phyloP scores from a whole-genome alignment of 2,329 filamentous ascomycete species.

The Diplodia corticola region DNA sequence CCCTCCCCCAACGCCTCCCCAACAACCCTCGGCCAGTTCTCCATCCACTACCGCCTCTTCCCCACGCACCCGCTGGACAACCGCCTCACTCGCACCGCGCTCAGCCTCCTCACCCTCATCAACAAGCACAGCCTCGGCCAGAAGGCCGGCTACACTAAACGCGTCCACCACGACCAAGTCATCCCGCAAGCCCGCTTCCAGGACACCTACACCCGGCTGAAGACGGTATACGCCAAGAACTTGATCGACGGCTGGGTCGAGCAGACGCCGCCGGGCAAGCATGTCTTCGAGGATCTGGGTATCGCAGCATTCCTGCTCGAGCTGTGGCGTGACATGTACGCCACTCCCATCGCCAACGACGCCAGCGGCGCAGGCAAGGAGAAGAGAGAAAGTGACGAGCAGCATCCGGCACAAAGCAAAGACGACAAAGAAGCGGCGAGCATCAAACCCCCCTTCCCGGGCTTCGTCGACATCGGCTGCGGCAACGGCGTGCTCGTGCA shows the following conservation, averaged over 20 bases:
- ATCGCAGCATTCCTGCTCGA: constrained; percentile 93
- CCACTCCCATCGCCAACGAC: neutral
- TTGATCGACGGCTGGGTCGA: constrained; percentile 81
- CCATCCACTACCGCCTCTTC: constrained; percentile 56
- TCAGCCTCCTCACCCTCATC: constrained; percentile 66
- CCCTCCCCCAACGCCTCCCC: constrained; percentile 21
- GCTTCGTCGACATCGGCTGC: constrained; percentile 94
- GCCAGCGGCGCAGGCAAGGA: neutral
- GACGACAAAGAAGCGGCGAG: neutral
- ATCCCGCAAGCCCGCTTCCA: constrained; percentile 77
- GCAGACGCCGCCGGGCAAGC: constrained; percentile 81
- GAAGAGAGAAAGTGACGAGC: constrained; percentile 20
- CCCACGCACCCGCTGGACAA: constrained; percentile 39
- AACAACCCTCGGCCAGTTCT: constrained; percentile 42
- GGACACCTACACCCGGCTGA: constrained; percentile 77
- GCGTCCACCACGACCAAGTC: constrained; percentile 79
- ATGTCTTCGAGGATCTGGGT: constrained; percentile 90
- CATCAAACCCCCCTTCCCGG: constrained; percentile 61
- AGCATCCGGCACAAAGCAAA: rapidly evolving
- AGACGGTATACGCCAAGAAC: constrained; percentile 70
- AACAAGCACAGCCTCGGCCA: constrained; percentile 72
- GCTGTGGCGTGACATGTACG: constrained; percentile 84
- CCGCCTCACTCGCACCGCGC: constrained; percentile 66
- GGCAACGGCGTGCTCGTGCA: constrained; percentile 90
- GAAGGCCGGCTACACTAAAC: constrained; percentile 70